Conservation (phyloP, 139 green algal genomes). For the Chlamydomonas schloesseri region DNA sequence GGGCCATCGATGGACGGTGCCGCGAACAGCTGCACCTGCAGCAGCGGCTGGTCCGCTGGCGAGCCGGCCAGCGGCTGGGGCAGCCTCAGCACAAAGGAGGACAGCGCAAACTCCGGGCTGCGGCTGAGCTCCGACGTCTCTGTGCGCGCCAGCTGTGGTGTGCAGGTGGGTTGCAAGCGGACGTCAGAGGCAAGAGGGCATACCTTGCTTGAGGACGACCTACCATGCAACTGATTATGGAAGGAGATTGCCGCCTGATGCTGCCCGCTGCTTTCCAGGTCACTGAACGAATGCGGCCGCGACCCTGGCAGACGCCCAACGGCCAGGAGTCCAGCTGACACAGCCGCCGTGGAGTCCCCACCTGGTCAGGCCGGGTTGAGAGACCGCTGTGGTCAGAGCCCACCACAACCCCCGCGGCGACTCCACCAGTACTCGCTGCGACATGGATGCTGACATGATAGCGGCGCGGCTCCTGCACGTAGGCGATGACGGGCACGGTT, state of each 20-base stretch:
- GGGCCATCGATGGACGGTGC: background rate
- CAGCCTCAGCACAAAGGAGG: constrained; percentile 53
- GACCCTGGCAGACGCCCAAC: too few relatives aligned
- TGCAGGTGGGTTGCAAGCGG: background rate
- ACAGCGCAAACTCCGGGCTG: constrained; percentile 53
- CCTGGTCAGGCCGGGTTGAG: background rate
- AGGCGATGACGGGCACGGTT: too few relatives aligned
- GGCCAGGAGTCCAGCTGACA: too few relatives aligned
- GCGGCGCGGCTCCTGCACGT: constrained; percentile 12
- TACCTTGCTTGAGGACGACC: too few relatives aligned
- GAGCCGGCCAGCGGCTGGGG: constrained; percentile 32
- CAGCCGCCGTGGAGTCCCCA: too few relatives aligned
- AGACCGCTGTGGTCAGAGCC: background rate
- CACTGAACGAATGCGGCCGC: too few relatives aligned
- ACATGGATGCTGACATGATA: constrained; percentile 23
- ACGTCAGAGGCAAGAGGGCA: background rate
- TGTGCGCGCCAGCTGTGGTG: constrained; percentile 48
- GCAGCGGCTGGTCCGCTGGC: constrained; percentile 1
- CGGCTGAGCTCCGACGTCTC: constrained; percentile 47
- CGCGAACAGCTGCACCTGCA: constrained; percentile 42
- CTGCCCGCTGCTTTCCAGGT: too few relatives aligned
- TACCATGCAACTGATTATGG: too few relatives aligned
- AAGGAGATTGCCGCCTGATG: too few relatives aligned
- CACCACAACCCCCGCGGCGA: background rate
- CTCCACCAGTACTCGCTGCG: background rate